These are phyloP conservation scores for Phialophora verrucosa DNA, from an alignment of 2,329 filamentous ascomycete genomes.

Conservation along the genomic window DNA sequence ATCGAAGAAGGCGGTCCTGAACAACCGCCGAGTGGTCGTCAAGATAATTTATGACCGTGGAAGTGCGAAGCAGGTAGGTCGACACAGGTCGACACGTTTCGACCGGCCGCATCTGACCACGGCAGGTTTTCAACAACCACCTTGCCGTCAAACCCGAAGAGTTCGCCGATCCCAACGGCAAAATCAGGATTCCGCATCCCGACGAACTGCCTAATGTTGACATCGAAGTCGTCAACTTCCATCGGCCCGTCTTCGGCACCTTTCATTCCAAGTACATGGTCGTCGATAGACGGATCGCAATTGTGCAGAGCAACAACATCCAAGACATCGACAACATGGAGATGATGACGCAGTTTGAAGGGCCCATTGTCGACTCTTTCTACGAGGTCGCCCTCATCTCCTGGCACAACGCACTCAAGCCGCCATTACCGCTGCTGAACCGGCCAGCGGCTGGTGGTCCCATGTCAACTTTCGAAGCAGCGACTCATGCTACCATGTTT, in stretches of 20 bases:
- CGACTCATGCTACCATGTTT: conserved; percentile 33
- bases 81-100: neutral
- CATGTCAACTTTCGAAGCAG: conserved; percentile 38
- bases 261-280: conserved; percentile 81
- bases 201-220: conserved; percentile 74
- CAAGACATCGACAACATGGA: conserved; percentile 79
- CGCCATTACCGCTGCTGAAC: conserved; percentile 63
- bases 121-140: conserved; percentile 62
- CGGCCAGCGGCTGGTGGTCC: conserved; percentile 52
- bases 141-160: conserved; percentile 63
- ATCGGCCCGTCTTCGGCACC: conserved; percentile 72
- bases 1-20: conserved; percentile 65
- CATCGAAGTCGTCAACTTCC: conserved; percentile 74
- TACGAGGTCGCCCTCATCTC: conserved; percentile 76
- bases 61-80: conserved; percentile 61
- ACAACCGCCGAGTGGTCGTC: conserved; percentile 65
- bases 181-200: conserved; percentile 65
- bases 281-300: conserved; percentile 72
- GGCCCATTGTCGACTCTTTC: conserved; percentile 74
- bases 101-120: conserved; percentile 51
- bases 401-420: conserved; percentile 69
- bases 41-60: conserved; percentile 80
- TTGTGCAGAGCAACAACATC: conserved; percentile 80
- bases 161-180: conserved; percentile 58
- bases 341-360: conserved; percentile 79